Evolutionary conservation across 2,329 filamentous ascomycete species (phyloP), one percentile per base, ranked within the genome.

Genomic region (Lachnellula occidentalis): DNA sequence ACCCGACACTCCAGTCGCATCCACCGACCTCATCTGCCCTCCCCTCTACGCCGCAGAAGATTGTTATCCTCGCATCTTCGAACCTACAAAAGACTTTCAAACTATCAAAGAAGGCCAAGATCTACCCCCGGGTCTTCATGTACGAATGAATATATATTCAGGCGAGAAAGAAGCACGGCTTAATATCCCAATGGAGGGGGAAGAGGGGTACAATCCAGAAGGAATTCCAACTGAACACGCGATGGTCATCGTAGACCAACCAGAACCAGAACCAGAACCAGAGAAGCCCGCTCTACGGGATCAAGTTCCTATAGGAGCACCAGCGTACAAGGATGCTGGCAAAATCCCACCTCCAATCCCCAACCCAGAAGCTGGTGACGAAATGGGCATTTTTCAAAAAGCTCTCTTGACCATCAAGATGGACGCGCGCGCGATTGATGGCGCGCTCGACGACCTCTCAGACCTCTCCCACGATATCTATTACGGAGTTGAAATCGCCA

Each of bases 391-490:
- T 7, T 81, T 81, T 62, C 65, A 70, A 54, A 69, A 73, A 22
- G 76, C 79, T 8, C 70, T 85, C 48, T 69, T 73, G 34, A 71
- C 76, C 39, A 66, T 85, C 48, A 79, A 79, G 62, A 73, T 69
- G 46, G 72, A 74, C 19, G 61, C 63, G 6, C 60, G 61, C 41
- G 53, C 58, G 48, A 59, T 66, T 58, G 59, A 65, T 36, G 46
- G 54, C 6, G 66, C 70, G 0, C 73, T 88, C 7, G 76, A 79
- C 34, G 74, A 74, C 34, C 75, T 88, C n/a, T 75, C 79, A 57
- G 83, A 87, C 6, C 71, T 86, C 27, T 79, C 83, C 0, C 83
- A 87, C 67, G 85, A 87, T 68, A 81, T 87, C 58, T 87, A 86
- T 72, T 88, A 86, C 67, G 85, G 85, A 9, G 72, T 83, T 17